Evolutionary conservation across 768 basidiomycete species (phyloP), one percentile per base, ranked within the genome.

Genomic region (Agaricus blazei): DNA sequence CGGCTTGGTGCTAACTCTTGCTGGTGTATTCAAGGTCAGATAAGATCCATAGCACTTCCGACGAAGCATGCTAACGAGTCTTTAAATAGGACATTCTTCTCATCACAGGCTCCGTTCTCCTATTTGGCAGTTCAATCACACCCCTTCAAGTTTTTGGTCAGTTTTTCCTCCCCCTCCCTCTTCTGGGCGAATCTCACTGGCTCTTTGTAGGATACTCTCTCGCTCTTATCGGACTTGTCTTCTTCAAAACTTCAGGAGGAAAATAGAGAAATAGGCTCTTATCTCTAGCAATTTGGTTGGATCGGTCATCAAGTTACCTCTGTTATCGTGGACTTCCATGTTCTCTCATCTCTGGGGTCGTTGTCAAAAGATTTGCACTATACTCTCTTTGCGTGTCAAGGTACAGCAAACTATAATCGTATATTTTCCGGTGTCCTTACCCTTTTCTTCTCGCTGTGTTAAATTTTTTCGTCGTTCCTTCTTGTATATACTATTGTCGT

Each of bases 1-100:
- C 48, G 93, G 94, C 1, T 76, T 98, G 57, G 83, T 97, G 19
- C 75, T 98, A 60, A 98, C 95, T 2, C 80, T 98, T 3, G 94
- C 95, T 2, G 95, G 95, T 14, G 94, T 98, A 26, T 87, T 94
- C 72, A 95, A 95, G 80, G 87, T 88, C 63, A 41, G 75, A 67
- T 51, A 19, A n/a, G 23, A 34, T 34, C 11, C 46, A 45, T 12
- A 27, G 38, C n/a, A 43, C 34, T 41, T 57, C 27, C 29, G 1
- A 38, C 34, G 47, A 23, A 24, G 26, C 4, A 23, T n/a, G 34
- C 56, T 51, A 41, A 44, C 40, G 52, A 43, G 38, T 31, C 38
- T 41, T 26, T 2, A 29, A 41, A 41, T 69, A 90, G 90, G 96
- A 98, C 67, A 98, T 98, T 60, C 81, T 99, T 27, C 84, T 98